A percentile compares a stretch with the other conserved stretches of the same genome.
Evolutionary conservation across 176 grass and related monocot genomes (phyloP).

Genomic region (Cymbopogon citratus): DNA sequence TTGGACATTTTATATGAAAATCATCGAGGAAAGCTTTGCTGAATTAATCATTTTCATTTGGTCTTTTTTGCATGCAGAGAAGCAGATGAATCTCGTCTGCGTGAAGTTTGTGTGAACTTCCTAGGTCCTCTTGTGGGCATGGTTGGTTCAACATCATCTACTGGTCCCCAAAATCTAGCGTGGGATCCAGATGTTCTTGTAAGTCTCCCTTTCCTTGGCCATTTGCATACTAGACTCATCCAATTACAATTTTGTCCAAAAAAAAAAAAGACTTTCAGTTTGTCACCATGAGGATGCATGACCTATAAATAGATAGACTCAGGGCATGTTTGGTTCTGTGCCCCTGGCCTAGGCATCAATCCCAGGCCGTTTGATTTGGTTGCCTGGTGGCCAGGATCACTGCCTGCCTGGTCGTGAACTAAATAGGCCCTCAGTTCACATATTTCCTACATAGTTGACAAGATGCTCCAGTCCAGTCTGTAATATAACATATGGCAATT

Average conservation of each 20-base stretch:
- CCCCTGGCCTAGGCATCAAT: not conserved
- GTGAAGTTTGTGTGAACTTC: constrained; percentile 88
- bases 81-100: constrained; percentile 77
- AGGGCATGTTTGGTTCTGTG: not conserved
- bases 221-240: not conserved
- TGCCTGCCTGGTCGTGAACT: not conserved
- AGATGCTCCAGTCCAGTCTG: not conserved
- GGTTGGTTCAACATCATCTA: constrained; percentile 32
- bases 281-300: not conserved
- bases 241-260: not conserved
- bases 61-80: constrained; percentile 53
- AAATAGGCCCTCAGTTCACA: no score
- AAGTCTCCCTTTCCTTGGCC: constrained; percentile 26
- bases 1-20: not conserved
- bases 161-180: constrained; percentile 38
- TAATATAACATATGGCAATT: constrained; percentile 1
- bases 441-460: not conserved
- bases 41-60: constrained; percentile 5
- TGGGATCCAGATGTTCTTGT: constrained; percentile 92
- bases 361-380: not conserved
- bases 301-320: not conserved
- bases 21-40: not conserved
- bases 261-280: not conserved
- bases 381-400: not conserved
- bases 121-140: constrained; percentile 69